Conservation (phyloP, 1,284 basidiomycete genomes). For the Wallemia hederae region DNA sequence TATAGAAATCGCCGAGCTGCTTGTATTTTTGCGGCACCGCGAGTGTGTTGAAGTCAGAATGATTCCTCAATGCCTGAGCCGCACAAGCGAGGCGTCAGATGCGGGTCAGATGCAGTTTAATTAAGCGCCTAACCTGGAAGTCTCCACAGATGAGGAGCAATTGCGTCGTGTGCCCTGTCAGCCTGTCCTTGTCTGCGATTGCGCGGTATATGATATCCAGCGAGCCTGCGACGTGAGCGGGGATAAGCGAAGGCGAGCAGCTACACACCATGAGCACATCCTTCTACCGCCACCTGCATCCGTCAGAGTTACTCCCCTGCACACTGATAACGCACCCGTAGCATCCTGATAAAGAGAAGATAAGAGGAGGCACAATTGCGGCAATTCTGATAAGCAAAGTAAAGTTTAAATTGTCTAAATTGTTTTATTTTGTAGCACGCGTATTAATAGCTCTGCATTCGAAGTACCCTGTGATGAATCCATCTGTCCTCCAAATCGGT, state of each 20-base stretch:
- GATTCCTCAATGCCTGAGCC: constrained; percentile 43
- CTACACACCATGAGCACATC: constrained; percentile 50
- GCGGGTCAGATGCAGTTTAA: neutral
- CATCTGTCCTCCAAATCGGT: neutral
- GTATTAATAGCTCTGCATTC: no score
- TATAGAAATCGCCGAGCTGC: constrained; percentile 50
- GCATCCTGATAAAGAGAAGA: neutral
- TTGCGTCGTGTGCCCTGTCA: constrained; percentile 39
- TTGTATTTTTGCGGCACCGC: constrained; percentile 75
- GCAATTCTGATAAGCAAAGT: no score
- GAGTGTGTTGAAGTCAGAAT: constrained; percentile 60
- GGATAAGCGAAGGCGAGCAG: neutral
- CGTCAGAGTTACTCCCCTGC: neutral
- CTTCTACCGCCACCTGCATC: constrained; percentile 55
- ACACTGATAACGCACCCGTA: neutral
- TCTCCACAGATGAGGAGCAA: constrained; percentile 77
- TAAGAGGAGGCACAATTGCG: no score
- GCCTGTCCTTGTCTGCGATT: constrained; percentile 31
- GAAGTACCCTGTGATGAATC: no score
- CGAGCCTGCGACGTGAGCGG: constrained; percentile 18
- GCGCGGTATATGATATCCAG: constrained; percentile 63
- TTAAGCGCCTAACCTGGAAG: constrained; percentile 32
- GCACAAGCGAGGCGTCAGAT: neutral
- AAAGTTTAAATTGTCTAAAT: neutral
- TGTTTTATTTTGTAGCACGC: neutral